Evolutionary conservation across 129 eudicot species (phyloP), one percentile per base, ranked within the genome.

Genomic region (Pseudognaphalium luteoalbum): DNA sequence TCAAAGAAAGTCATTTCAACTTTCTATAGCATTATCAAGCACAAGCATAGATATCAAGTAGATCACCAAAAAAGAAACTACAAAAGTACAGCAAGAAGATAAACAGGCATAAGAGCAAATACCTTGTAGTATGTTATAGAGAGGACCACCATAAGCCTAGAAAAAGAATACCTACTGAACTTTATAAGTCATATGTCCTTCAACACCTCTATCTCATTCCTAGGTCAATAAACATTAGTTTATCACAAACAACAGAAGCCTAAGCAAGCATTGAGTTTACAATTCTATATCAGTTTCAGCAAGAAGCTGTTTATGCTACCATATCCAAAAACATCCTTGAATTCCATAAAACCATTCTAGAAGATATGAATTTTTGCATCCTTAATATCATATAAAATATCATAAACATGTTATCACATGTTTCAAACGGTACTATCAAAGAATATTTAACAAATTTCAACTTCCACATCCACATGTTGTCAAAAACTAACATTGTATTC

Each of bases 401-500:
- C 41, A 74, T 28, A 60, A 30, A 28, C 60, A 30, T 7, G 70
- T 74, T 6, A 25, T 51, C 29, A 16, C 69, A 28, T 74, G 8
- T 12, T 9, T 41, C 47, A 41, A 41, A 41, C 10, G 12, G 14
- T 9, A 41, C 10, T 41, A 41, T 39, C 14, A 41, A 41, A 9
- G 47, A 3, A 0, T 9, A 41, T 41, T 41, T 9, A 41, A 41
- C 47, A 41, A 41, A 9, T 9, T 41, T 14, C 14, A 41, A 41
- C 47, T 41, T 9, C 47, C 19, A 25, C 69, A 28, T 74, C 60
- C 70, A 74, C 28, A 61, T 72, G 42, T 4, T 32, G 21, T 57
- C 68, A 58, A 58, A 39, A 39, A 64, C 19, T 60, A 2, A 22
- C 16, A 74, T 14, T 39, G 2, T 9, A 41, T 41, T 2, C 47